A percentile compares a stretch with the other conserved stretches of the same genome.
Conservation (phyloP, 192 early-diverging fungal genomes). For the Dispira simplex region DNA sequence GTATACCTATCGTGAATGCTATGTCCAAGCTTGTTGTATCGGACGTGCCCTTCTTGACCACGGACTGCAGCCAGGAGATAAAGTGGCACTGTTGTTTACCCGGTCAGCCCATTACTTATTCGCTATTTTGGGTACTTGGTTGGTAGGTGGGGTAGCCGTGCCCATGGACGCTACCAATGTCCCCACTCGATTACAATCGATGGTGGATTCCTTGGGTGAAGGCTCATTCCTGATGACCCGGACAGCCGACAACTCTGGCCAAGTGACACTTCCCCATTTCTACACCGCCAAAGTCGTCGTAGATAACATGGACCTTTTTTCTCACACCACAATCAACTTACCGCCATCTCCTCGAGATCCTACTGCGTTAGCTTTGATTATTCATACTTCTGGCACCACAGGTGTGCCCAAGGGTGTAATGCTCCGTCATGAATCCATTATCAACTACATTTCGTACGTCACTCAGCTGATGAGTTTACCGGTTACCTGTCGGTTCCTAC, state of each 20-base stretch:
- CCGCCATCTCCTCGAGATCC: neutral
- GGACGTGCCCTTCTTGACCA: neutral
- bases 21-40: neutral
- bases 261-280: neutral
- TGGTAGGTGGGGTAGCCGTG: neutral
- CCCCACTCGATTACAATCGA: neutral
- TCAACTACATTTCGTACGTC: neutral
- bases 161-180: conserved; percentile 1
- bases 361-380: neutral
- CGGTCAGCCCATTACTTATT: neutral
- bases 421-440: neutral
- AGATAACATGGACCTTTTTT: too few species aligned
- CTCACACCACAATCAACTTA: too few species aligned
- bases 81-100: conserved; percentile 2
- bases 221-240: neutral
- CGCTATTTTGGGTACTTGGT: neutral
- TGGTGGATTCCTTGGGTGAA: neutral
- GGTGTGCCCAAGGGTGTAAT: conserved; percentile 7
- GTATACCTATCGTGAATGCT: neutral
- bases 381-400: conserved; percentile 10
- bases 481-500: neutral
- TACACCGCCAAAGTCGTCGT: too few species aligned
- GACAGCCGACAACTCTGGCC: too few species aligned
- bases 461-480: neutral
- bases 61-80: neutral